Percentiles rank a stretch among this genome's conserved stretches.
Conservation (phyloP, 345 rosid genomes). For the Heritiera littoralis region DNA sequence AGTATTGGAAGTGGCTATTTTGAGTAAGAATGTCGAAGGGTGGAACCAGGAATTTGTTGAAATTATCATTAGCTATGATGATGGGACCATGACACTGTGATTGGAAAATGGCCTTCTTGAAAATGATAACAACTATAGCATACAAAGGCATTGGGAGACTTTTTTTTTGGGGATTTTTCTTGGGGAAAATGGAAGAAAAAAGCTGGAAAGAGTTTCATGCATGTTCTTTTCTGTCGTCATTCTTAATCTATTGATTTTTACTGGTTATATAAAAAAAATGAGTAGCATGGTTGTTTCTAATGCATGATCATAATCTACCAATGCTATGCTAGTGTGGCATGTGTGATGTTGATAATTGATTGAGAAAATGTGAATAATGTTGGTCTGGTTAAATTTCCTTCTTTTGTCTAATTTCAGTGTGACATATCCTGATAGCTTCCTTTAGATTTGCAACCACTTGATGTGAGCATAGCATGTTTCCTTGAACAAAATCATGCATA, state of each 20-base stretch:
- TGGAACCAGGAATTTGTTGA: not conserved
- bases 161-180: not conserved
- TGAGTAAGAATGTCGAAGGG: not conserved
- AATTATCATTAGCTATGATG: not conserved
- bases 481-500: not conserved
- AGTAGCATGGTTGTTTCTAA: not conserved
- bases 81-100: not conserved
- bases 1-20: not conserved
- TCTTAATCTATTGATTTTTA: not conserved
- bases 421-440: not conserved
- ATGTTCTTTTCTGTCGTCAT: not conserved
- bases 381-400: not conserved
- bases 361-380: not conserved
- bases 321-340: not conserved
- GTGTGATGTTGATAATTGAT: not conserved
- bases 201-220: not conserved
- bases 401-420: not conserved
- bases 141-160: slow-evolving; percentile 3
- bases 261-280: not conserved
- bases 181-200: not conserved
- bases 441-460: not conserved
- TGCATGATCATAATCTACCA: not conserved
- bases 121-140: not conserved
- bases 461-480: not conserved
- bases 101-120: not conserved